Percentiles rank a stretch among this genome's conserved stretches.
Conservation (phyloP, 2,329 filamentous ascomycete species). For the Anthostomella pinea region DNA sequence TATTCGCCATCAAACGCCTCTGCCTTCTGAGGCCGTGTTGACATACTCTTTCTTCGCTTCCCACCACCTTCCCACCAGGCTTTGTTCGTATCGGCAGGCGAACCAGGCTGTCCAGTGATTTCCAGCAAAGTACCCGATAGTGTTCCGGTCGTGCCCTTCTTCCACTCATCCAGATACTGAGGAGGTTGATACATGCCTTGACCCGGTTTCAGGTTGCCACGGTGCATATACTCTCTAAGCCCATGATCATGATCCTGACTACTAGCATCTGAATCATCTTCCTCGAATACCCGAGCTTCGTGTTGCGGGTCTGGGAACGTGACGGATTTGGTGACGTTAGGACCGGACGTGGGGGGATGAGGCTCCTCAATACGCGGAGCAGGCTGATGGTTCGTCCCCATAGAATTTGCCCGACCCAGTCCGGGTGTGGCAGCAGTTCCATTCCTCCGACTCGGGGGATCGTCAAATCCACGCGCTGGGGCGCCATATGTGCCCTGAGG, state of each 20-base stretch:
- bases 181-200: conserved; percentile 58
- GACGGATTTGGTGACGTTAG: conserved; percentile 26
- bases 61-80: conserved; percentile 75
- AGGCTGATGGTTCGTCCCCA: conserved; percentile 11
- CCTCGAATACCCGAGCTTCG: conserved; percentile 16
- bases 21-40: conserved; percentile 50
- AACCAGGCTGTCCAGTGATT: conserved; percentile 42
- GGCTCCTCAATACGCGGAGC: conserved; percentile 4
- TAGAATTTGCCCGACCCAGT: conserved; percentile 12
- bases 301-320: conserved; percentile 29
- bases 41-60: conserved; percentile 44
- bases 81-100: conserved; percentile 46
- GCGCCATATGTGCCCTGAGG: conserved; percentile 12
- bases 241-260: conserved; percentile 18
- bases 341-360: conserved; percentile 8
- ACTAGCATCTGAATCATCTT: conserved; percentile 21
- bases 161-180: conserved; percentile 69
- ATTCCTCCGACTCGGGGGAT: conserved; percentile 7
- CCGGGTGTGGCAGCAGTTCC: conserved; percentile 9
- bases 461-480: conserved; percentile 12
- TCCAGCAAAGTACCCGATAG: conserved; percentile 60
- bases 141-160: conserved; percentile 61
- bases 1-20: conserved; percentile 67
- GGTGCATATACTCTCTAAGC: conserved; percentile 27
- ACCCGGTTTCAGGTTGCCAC: conserved; percentile 41